Evolutionary conservation across 1,284 basidiomycete species (phyloP).

Genomic region (Chondrostereum purpureum): DNA sequence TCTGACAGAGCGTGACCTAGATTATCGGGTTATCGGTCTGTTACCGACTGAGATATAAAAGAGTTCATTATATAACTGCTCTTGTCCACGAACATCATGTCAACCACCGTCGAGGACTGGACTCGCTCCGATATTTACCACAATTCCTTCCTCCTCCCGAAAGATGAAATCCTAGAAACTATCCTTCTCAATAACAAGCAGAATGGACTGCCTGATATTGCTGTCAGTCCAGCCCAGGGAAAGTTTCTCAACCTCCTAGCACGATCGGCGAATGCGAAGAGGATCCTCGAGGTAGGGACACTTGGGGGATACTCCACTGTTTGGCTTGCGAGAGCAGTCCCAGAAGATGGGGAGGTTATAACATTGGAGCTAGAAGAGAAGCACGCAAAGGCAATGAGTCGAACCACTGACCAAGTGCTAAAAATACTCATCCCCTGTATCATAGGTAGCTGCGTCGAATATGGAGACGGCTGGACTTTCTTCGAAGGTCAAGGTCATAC

Average conservation of each 20-base stretch:
- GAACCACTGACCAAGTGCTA: not conserved
- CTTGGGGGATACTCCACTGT: slow-evolving; percentile 61
- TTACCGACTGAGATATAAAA: too few species aligned
- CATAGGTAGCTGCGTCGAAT: slow-evolving; percentile 49
- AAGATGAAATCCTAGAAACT: slow-evolving; percentile 38
- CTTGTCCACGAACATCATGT: too few species aligned
- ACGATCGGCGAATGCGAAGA: slow-evolving; percentile 40
- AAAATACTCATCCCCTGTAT: not conserved
- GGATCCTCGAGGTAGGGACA: slow-evolving; percentile 55
- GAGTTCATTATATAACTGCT: too few species aligned
- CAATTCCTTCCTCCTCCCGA: slow-evolving; percentile 43
- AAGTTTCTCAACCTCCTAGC: slow-evolving; percentile 49
- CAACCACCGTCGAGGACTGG: slow-evolving; percentile 8
- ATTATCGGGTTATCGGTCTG: too few species aligned
- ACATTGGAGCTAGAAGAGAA: slow-evolving; percentile 44
- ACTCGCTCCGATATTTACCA: slow-evolving; percentile 31
- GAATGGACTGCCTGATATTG: slow-evolving; percentile 44
- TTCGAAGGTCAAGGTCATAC: slow-evolving; percentile 39
- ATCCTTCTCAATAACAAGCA: slow-evolving; percentile 34
- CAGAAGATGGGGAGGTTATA: slow-evolving; percentile 43
- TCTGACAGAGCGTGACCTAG: too few species aligned
- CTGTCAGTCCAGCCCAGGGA: slow-evolving; percentile 49
- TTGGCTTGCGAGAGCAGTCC: slow-evolving; percentile 51
- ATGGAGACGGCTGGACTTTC: slow-evolving; percentile 40
- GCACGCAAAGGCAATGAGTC: slow-evolving; percentile 36